These are phyloP conservation scores for Cryphonectria naterciae DNA, from an alignment of 2,329 filamentous ascomycete species.

Conservation along the genomic window DNA sequence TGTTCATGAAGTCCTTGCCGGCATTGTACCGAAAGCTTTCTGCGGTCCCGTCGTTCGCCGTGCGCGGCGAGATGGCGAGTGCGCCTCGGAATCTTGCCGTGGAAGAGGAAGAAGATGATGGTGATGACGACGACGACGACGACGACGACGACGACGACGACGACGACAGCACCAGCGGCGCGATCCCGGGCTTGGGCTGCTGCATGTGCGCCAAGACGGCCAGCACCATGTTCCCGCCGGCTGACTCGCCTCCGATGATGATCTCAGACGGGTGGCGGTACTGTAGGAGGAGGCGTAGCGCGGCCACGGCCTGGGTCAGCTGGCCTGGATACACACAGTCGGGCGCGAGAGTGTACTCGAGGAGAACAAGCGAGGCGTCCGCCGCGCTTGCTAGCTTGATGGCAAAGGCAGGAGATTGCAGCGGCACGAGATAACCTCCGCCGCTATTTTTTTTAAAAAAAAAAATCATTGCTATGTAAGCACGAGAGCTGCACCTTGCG, in stretches of 20 bases:
- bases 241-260: conserved; percentile 33
- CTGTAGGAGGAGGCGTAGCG: conserved; percentile 31
- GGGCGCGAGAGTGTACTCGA: conserved; percentile 34
- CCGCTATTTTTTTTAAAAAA: not conserved
- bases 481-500: not conserved
- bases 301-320: conserved; percentile 32
- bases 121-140: not conserved
- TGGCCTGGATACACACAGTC: conserved; percentile 33
- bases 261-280: conserved; percentile 27
- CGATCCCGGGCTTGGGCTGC: conserved; percentile 29
- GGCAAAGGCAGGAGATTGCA: conserved; percentile 22
- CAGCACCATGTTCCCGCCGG: conserved; percentile 32
- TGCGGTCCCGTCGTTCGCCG: conserved; percentile 30
- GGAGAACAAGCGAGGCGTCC: conserved; percentile 28
- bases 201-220: conserved; percentile 32
- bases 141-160: not conserved
- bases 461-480: not conserved
- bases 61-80: conserved; percentile 32
- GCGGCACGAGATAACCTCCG: conserved; percentile 22
- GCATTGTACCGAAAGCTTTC: conserved; percentile 30
- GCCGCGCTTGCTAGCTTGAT: conserved; percentile 21
- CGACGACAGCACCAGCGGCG: conserved; percentile 21
- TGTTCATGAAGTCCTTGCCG: conserved; percentile 31
- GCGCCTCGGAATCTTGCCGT: conserved; percentile 27
- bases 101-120: not conserved